Evolutionary conservation across 1,284 basidiomycete species (phyloP), one percentile per base, ranked within the genome.

Genomic region (Lentinula novae-zelandiae): DNA sequence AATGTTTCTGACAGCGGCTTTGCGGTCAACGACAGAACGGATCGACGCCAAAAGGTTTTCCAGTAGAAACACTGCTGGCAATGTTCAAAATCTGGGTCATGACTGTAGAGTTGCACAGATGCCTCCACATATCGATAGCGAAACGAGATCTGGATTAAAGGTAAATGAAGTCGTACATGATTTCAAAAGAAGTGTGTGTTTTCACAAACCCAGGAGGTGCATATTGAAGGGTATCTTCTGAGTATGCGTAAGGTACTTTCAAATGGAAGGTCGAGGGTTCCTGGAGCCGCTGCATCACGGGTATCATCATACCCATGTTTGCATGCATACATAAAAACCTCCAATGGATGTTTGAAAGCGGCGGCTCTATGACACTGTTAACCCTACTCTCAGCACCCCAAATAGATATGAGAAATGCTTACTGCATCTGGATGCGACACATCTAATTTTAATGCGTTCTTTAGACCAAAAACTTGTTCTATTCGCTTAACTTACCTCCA

Each of bases 401-500:
- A 22, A 22, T 31, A 22, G n/a, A 12, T 17, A 39, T n/a, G 52
- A 39, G 10, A 42, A 2, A 6, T n/a, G 34, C 46, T 50, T 13
- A 50, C 56, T 50, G 46, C 56, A 58, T 58, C n/a, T 50, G 46
- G 40, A 50, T 50, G 17, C 46, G 46, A 58, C 44, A 50, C 17
- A 51, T 33, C 42, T 46, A 27, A 15, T 42, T 42, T 9, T 4
- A 46, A 17, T n/a, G 20, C 9, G 12, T 38, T 6, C 3, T 38
- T 38, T 2, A 38, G 36, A 17, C 5, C 20, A 6, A 17, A 44
- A 7, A 15, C 6, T 13, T 7, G 12, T 15, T 17, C 17, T n/a
- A n/a, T 8, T n/a, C 42, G 7, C 42, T 44, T 12, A 31, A 13
- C 46, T 50, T 15, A 50, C 49, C 39, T 53, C 55, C 55, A 57